These are phyloP conservation scores for Plasmodium ovale DNA, from an alignment of 169 alveolate species.

Conservation along the genomic window DNA sequence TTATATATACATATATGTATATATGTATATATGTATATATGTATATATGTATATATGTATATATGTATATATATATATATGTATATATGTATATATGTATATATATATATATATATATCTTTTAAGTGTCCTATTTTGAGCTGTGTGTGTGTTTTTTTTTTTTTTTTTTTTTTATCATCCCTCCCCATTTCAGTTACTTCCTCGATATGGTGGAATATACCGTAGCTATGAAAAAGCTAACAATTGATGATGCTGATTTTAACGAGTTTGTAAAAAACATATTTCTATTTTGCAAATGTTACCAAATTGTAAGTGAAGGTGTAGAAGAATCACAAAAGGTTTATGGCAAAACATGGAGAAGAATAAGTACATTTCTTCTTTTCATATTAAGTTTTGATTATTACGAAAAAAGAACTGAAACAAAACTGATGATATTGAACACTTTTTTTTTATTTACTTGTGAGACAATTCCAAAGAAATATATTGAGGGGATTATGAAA, in stretches of 20 bases:
- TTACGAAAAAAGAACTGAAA: slow-evolving; percentile 65
- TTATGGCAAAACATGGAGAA: slow-evolving; percentile 34
- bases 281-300: slow-evolving; percentile 63
- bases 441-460: slow-evolving; percentile 77
- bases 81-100: too few species aligned
- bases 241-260: slow-evolving; percentile 30
- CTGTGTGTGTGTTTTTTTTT: neutral
- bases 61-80: too few species aligned
- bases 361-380: slow-evolving; percentile 44
- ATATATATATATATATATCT: too few species aligned
- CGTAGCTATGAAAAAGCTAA: slow-evolving; percentile 32
- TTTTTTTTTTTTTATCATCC: neutral
- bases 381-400: slow-evolving; percentile 48
- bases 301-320: slow-evolving; percentile 9
- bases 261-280: slow-evolving; percentile 33
- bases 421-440: slow-evolving; percentile 15
- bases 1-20: neutral
- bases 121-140: neutral
- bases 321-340: neutral
- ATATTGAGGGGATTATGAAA: slow-evolving; percentile 21
- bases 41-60: too few species aligned
- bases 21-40: neutral
- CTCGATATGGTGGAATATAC: slow-evolving; percentile 65
- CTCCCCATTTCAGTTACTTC: slow-evolving; percentile 27
- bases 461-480: slow-evolving; percentile 42